These are phyloP conservation scores for Globisporangium yorkense DNA, from an alignment of 352 stramenopile genomes.

Conservation along the genomic window DNA sequence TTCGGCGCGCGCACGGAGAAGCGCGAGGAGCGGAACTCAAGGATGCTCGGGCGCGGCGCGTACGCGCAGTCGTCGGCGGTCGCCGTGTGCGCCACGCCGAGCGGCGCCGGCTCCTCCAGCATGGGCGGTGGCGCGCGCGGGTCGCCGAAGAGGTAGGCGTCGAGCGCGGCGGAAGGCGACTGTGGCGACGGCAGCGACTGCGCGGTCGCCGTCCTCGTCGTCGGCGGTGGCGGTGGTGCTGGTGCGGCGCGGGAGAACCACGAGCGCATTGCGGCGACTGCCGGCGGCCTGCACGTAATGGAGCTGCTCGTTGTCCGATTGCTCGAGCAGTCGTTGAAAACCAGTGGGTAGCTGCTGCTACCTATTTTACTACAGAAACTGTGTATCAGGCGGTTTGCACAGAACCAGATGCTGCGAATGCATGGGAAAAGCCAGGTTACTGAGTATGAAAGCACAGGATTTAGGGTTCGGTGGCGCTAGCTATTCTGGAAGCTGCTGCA, in stretches of 20 bases:
- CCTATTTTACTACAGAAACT: too few species aligned
- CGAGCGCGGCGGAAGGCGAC: not conserved
- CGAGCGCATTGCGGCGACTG: slow-evolving; percentile 5
- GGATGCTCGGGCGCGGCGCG: slow-evolving; percentile 30
- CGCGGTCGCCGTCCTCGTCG: not conserved
- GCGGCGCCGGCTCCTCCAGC: slow-evolving; percentile 8
- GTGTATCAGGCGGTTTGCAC: too few species aligned
- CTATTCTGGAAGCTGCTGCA: too few species aligned
- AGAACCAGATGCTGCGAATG: too few species aligned
- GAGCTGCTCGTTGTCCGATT: too few species aligned
- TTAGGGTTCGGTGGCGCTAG: too few species aligned
- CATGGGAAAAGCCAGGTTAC: too few species aligned
- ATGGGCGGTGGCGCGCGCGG: slow-evolving; percentile 4
- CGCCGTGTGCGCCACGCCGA: slow-evolving; percentile 20
- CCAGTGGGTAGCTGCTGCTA: too few species aligned
- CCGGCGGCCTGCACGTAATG: too few species aligned
- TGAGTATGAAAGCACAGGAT: too few species aligned
- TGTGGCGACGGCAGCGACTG: slow-evolving; percentile 2
- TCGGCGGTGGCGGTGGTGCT: not conserved
- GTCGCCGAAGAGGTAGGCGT: slow-evolving; percentile 10
- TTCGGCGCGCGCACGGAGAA: slow-evolving; percentile 28
- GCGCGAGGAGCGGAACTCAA: slow-evolving; percentile 42
- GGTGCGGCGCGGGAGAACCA: slow-evolving; percentile 4
- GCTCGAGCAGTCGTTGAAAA: too few species aligned
- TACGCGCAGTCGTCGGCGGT: slow-evolving; percentile 15